phyloP scores from a whole-genome alignment of 2,329 filamentous ascomycete genomes.

The Penicillium vulpinum region DNA sequence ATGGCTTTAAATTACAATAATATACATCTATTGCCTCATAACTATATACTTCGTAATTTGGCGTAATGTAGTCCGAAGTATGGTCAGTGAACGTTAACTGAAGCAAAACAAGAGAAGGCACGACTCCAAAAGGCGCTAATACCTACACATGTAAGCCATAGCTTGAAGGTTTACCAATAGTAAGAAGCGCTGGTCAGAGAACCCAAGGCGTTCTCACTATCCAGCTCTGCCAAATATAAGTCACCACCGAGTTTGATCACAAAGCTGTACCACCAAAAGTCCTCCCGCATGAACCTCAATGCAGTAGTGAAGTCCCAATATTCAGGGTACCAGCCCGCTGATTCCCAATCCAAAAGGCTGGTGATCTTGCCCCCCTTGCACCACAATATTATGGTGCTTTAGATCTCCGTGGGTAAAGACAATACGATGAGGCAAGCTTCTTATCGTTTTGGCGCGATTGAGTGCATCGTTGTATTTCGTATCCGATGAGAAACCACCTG shows the following conservation, averaged over 20 bases:
- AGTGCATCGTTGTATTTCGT: conserved; percentile 25
- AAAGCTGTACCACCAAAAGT: conserved; percentile 24
- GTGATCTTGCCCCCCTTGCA: conserved; percentile 17
- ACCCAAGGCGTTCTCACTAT: conserved; percentile 19
- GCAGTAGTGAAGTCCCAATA: conserved; percentile 19
- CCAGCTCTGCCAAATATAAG: conserved; percentile 17
- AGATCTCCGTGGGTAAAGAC: conserved; percentile 28
- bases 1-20: too few species aligned
- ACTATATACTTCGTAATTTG: too few species aligned
- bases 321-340: background rate
- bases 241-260: conserved; percentile 17
- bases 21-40: too few species aligned
- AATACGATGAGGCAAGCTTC: conserved; percentile 21
- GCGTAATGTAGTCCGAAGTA: too few species aligned
- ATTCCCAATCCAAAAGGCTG: conserved; percentile 26
- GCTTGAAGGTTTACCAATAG: too few species aligned
- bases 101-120: too few species aligned
- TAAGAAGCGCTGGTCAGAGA: conserved; percentile 18
- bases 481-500: conserved; percentile 23
- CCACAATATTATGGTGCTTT: conserved; percentile 18
- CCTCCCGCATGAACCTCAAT: conserved; percentile 10
- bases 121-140: too few species aligned
- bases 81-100: too few species aligned
- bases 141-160: too few species aligned
- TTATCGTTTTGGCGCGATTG: conserved; percentile 20